Percentiles rank a stretch among this genome's conserved stretches.
These are phyloP conservation scores for Boletus insuetus DNA, from an alignment of 768 basidiomycete species.

Conservation along the genomic window DNA sequence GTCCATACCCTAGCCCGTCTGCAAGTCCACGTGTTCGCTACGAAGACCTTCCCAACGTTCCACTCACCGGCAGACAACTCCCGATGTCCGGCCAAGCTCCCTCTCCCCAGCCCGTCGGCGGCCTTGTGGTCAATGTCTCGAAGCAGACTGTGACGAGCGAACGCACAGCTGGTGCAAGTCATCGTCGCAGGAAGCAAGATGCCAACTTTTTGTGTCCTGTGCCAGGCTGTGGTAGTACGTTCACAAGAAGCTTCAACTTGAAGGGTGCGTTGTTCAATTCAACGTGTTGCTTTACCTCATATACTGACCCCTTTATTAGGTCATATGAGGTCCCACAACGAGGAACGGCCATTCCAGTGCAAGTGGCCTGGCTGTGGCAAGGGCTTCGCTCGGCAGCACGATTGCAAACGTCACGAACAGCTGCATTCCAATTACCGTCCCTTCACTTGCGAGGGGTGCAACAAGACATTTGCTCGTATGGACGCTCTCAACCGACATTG, in stretches of 20 bases:
- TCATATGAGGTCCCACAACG: slow-evolving; percentile 93
- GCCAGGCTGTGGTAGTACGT: slow-evolving; percentile 81
- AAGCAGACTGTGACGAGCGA: slow-evolving; percentile 90
- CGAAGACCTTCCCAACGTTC: slow-evolving; percentile 43
- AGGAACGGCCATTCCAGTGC: slow-evolving; percentile 93
- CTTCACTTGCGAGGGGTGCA: slow-evolving; percentile 90
- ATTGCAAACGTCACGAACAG: slow-evolving; percentile 95
- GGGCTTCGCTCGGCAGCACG: slow-evolving; percentile 92
- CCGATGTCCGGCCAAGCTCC: slow-evolving; percentile 25
- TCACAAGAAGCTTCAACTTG: slow-evolving; percentile 90
- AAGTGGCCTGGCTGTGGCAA: slow-evolving; percentile 94
- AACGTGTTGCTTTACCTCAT: slow-evolving; percentile 10
- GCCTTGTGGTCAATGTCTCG: slow-evolving; percentile 33
- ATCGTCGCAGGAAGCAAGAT: slow-evolving; percentile 82
- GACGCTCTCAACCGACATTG: slow-evolving; percentile 93
- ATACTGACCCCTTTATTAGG: slow-evolving; percentile 41
- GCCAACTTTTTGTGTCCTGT: slow-evolving; percentile 84
- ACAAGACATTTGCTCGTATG: slow-evolving; percentile 91
- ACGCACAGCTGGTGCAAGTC: slow-evolving; percentile 84
- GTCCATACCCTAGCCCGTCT: slow-evolving; percentile 68
- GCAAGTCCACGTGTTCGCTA: slow-evolving; percentile 58
- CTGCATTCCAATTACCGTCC: slow-evolving; percentile 91
- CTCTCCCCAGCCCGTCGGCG: not conserved
- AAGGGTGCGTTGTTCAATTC: slow-evolving; percentile 54
- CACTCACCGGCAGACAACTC: slow-evolving; percentile 22